Base-by-base conservation (phyloP, 768 basidiomycete species). In the Boletus reticulatus region DNA sequence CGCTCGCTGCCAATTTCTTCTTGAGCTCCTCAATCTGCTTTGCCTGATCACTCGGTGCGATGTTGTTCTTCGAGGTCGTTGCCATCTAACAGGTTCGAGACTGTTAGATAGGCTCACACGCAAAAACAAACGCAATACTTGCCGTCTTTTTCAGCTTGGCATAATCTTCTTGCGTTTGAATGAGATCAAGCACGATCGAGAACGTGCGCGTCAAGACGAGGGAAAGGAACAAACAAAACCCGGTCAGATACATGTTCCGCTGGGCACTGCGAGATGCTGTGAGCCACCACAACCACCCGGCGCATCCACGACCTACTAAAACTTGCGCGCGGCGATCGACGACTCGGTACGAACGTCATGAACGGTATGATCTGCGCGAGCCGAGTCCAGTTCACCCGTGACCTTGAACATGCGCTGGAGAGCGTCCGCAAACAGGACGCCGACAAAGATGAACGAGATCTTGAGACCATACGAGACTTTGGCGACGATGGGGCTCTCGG, bases 171-270 rank as follows among this genome's bases (percentile, higher is more conserved):
- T 96, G 92, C 1, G 87, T 83, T 62, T 92, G 86, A 59, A 98
- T 87, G 61, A 97, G 85, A 69, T 98, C 93, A 66, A 94, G 84
- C 44, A 90, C 83, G 70, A 98, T 90, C 70, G 88, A 87, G 77
- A 98, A 98, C 4, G 89, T 91, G 64, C 95, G 87, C 3, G 94
- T 89, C 62, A 98, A 84, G 62, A 97, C 88, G 53, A 98, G 85
- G 10, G 96, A 97, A 20, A 99, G 86, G 86, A 98, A 97, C 44
- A 99, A 80, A 56, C 89, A 92, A 72, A 93, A 94, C 0, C 92
- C 92, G 8, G 94, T 95, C 16, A 98, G 82, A 70, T 98, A 98
- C 55, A 88, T 85, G 69, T 96, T 97, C 52, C 94, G 81, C 69
- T 95, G 92, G 3, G 92, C 81, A 64, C 91, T 94, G 24, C 3